Conservation (phyloP, 1,139 yeast genomes). For the Nadsonia starkeyi-henricii region DNA sequence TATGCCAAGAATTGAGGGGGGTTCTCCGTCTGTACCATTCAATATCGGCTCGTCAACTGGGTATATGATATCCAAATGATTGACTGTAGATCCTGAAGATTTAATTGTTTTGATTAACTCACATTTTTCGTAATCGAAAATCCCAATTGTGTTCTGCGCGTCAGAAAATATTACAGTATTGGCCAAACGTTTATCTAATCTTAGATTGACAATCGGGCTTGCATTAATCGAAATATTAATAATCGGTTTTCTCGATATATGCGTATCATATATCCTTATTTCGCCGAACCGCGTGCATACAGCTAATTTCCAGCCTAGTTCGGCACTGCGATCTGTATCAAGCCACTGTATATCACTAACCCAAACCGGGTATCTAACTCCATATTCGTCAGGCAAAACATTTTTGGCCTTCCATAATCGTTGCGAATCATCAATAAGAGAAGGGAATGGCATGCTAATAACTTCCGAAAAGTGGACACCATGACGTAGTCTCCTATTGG, state of each 20-base stretch:
- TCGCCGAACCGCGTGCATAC: slow-evolving; percentile 22
- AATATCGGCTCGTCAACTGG: too few relatives aligned
- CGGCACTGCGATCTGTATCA: slow-evolving; percentile 15
- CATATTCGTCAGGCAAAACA: slow-evolving; percentile 16
- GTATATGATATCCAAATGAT: too few relatives aligned
- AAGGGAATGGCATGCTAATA: too few relatives aligned
- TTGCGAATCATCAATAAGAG: too few relatives aligned
- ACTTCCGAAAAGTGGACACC: slow-evolving; percentile 4
- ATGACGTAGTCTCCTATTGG: not conserved
- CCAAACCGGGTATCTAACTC: slow-evolving; percentile 18
- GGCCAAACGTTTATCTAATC: slow-evolving; percentile 9
- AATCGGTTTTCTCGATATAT: slow-evolving; percentile 18
- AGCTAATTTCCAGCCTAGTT: slow-evolving; percentile 19
- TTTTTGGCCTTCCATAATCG: slow-evolving; percentile 19
- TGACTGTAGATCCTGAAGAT: too few relatives aligned
- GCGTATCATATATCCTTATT: slow-evolving; percentile 22
- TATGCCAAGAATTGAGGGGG: too few relatives aligned
- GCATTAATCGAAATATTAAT: slow-evolving; percentile 16
- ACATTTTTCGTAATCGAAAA: slow-evolving; percentile 9
- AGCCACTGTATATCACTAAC: slow-evolving; percentile 21
- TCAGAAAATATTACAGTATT: slow-evolving; percentile 15
- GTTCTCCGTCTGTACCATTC: too few relatives aligned
- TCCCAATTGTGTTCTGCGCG: slow-evolving; percentile 17
- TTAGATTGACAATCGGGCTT: slow-evolving; percentile 18
- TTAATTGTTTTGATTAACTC: too few relatives aligned